Evolutionary conservation across 1,284 basidiomycete species (phyloP), one percentile per base, ranked within the genome.

Genomic region (Mycena citricolor): DNA sequence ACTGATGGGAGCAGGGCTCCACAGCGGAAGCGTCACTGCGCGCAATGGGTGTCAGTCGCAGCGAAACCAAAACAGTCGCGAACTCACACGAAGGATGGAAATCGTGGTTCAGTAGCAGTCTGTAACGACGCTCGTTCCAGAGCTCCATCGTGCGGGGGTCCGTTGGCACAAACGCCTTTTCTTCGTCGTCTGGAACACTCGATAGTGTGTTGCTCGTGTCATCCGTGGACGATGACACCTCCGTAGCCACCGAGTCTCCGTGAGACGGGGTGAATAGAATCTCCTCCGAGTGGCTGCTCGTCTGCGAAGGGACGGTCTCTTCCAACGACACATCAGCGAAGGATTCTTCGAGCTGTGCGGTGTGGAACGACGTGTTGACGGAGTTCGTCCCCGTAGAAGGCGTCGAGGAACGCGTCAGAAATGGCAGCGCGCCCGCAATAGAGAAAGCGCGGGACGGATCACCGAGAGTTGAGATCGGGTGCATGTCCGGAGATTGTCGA

Each of bases 61-160:
- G 16, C 22, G 5, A 47, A 31, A 24, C 37, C 26, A 13, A 23
- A 5, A 39, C 34, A 34, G 13, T 7, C 10, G n/a, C n/a, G n/a
- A 22, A 68, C 85, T 52, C 47, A 88, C 86, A 52, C 29, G 81
- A 79, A 19, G 74, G 73, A 61, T 90, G 82, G 62, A 82, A 89
- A 21, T 74, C 70, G 53, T 90, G 86, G 40, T 70, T 73, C 35
- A 79, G 63, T 43, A 78, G 63, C 55, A 77, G 67, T 32, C 83
- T 66, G 62, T 84, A 87, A 32, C 76, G 68, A 54, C 78, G 67
- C 61, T 86, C 84, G 55, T 84, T 73, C 54, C 70, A 70, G 48
- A 66, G 58, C 39, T 74, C 67, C 17, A 68, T 62, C n/a, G 72
- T 60, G 4, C 57, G 54, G 32, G 73, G 70, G 44, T 81, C 73